Conservation (phyloP, 108 stramenopile genomes). For the Schizochytrium sp. region DNA sequence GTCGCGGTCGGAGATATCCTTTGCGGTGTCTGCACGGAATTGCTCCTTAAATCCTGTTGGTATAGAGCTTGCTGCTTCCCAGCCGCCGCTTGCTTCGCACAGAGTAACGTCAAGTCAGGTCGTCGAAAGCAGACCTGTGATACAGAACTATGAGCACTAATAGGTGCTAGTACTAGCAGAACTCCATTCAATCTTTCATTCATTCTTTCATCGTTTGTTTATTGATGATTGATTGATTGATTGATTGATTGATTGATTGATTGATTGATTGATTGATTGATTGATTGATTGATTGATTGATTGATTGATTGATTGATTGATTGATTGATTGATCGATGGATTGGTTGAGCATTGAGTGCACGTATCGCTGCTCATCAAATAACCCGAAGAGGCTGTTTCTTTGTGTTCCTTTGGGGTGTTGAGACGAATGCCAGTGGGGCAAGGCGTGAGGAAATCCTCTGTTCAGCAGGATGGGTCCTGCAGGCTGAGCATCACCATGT, state of each 20-base stretch:
- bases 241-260: not conserved
- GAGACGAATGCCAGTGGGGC: too few species aligned
- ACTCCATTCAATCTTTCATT: slow-evolving; percentile 7
- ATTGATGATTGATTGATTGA: not conserved
- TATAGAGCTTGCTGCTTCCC: not conserved
- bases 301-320: not conserved
- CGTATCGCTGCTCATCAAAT: not conserved
- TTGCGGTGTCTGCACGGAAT: not conserved
- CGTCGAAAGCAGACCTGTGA: too few species aligned
- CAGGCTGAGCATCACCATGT: too few species aligned
- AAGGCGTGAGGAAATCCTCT: too few species aligned
- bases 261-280: not conserved
- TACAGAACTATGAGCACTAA: not conserved
- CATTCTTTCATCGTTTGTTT: slow-evolving; percentile 14
- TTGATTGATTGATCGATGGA: slow-evolving; percentile 11
- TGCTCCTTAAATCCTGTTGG: not conserved
- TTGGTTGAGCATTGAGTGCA: not conserved
- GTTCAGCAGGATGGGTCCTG: too few species aligned
- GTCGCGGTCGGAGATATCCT: not conserved
- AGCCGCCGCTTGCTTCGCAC: not conserved
- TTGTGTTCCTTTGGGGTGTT: too few species aligned
- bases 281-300: not conserved
- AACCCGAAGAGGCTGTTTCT: not conserved
- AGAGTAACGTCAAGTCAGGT: not conserved
- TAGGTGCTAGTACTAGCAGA: not conserved